Percentiles rank a stretch among this genome's conserved stretches.
These are phyloP conservation scores for Trichoderma atrobrunneum DNA, from an alignment of 2,329 filamentous ascomycete genomes.

Conservation along the genomic window DNA sequence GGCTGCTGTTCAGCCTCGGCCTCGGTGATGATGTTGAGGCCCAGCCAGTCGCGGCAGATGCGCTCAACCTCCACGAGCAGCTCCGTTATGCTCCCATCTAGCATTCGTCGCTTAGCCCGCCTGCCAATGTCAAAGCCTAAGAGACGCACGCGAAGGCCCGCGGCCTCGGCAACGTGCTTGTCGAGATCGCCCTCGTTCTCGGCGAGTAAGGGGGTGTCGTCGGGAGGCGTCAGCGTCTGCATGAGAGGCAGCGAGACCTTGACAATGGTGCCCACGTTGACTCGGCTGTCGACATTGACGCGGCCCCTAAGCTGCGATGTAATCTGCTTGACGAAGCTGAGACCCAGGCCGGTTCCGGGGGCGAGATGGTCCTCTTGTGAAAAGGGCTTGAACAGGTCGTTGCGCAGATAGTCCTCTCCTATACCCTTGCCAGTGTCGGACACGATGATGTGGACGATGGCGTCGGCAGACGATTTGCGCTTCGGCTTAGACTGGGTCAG, in stretches of 20 bases:
- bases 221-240: neutral
- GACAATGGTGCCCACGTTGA: conserved; percentile 38
- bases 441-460: conserved; percentile 44
- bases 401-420: conserved; percentile 57
- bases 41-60: conserved; percentile 35
- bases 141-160: conserved; percentile 32
- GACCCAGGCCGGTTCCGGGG: conserved; percentile 61
- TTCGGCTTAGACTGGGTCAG: conserved; percentile 26
- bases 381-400: conserved; percentile 62
- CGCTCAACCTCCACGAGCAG: neutral
- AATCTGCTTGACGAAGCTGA: conserved; percentile 63
- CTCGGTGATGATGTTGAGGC: conserved; percentile 28
- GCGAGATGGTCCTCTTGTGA: conserved; percentile 60
- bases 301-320: conserved; percentile 56
- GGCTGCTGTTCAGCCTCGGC: conserved; percentile 15
- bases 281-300: conserved; percentile 52
- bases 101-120: neutral
- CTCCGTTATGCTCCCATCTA: conserved; percentile 8
- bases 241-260: conserved; percentile 33
- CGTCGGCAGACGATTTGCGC: conserved; percentile 8
- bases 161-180: conserved; percentile 29
- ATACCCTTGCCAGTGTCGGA: conserved; percentile 67
- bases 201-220: neutral
- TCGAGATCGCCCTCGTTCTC: conserved; percentile 30
- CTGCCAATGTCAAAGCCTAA: conserved; percentile 23